Conservation (phyloP, 495 filamentous ascomycete genomes). For the Tirmania nivea region DNA sequence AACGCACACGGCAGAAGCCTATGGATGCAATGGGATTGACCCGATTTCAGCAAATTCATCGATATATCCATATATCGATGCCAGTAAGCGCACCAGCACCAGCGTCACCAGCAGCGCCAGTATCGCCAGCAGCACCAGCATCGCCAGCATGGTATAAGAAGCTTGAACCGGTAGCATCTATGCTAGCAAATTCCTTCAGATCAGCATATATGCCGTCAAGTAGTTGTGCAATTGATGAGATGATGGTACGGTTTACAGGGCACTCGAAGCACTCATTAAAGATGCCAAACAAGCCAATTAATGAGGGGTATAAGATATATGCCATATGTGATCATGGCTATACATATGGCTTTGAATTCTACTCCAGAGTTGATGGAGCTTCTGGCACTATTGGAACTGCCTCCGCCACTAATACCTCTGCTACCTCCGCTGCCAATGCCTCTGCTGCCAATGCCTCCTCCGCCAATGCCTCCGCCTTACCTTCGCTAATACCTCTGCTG, state of each 20-base stretch:
- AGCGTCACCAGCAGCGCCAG: background rate
- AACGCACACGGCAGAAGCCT: background rate
- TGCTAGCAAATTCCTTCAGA: background rate
- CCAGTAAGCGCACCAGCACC: conserved; percentile 1
- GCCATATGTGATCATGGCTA: no score
- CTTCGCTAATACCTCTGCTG: background rate
- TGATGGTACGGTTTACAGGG: conserved; percentile 4
- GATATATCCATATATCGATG: no score
- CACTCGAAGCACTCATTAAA: conserved; percentile 1
- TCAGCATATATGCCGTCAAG: background rate
- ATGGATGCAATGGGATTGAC: conserved; percentile 3
- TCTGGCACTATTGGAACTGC: background rate
- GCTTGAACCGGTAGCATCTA: conserved; percentile 2
- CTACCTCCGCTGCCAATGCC: background rate
- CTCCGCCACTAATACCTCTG: background rate
- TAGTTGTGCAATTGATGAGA: conserved; percentile 3
- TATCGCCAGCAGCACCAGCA: background rate
- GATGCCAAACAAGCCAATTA: no score
- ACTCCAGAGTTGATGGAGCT: conserved; percentile 3
- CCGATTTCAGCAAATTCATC: no score
- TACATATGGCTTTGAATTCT: background rate
- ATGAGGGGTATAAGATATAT: no score
- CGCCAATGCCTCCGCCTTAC: background rate
- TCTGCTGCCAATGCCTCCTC: background rate
- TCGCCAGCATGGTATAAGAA: conserved; percentile 2